These are phyloP conservation scores for Macrocystidia cucumis DNA, from an alignment of 1,284 basidiomycete genomes.

Conservation along the genomic window DNA sequence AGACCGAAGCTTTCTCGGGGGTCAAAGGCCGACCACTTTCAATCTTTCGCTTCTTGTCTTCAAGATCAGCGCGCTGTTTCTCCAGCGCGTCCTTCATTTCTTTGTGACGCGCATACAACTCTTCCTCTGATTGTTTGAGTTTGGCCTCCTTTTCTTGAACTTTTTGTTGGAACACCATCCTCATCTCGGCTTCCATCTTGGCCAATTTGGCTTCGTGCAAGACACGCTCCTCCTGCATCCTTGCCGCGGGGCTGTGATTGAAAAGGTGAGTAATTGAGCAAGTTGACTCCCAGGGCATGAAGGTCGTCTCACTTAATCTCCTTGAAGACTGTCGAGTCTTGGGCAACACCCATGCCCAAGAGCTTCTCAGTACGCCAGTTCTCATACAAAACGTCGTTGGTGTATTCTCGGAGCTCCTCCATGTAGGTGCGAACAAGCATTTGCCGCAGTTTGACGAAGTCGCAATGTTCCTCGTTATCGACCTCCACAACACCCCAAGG, in stretches of 20 bases:
- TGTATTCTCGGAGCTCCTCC: conserved; percentile 95
- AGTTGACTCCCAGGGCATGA: conserved; percentile 1
- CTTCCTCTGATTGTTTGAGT: conserved; percentile 96
- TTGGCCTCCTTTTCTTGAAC: conserved; percentile 98
- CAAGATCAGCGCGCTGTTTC: conserved; percentile 91
- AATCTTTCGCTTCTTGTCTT: conserved; percentile 97
- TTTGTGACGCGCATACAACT: conserved; percentile 93
- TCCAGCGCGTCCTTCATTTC: conserved; percentile 99
- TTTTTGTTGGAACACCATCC: conserved; percentile 99
- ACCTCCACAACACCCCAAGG: conserved; percentile 98
- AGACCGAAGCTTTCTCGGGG: conserved; percentile 81
- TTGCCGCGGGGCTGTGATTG: conserved; percentile 74
- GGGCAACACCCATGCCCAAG: conserved; percentile 90
- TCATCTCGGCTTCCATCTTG: conserved; percentile 99
- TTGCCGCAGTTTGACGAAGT: conserved; percentile 96
- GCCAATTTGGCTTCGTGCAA: conserved; percentile 92
- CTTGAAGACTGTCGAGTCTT: conserved; percentile 95
- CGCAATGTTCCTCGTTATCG: conserved; percentile 96
- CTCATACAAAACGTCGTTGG: conserved; percentile 90
- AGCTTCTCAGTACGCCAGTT: conserved; percentile 95
- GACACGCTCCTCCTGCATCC: conserved; percentile 91
- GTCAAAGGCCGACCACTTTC: conserved; percentile 93
- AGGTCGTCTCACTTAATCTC: conserved; percentile 82
- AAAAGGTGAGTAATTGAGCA: conserved; percentile 8
- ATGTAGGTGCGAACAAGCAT: conserved; percentile 98